Base-by-base conservation (phyloP, 371 early-diverging fungal species). In the Parasitella parasitica region DNA sequence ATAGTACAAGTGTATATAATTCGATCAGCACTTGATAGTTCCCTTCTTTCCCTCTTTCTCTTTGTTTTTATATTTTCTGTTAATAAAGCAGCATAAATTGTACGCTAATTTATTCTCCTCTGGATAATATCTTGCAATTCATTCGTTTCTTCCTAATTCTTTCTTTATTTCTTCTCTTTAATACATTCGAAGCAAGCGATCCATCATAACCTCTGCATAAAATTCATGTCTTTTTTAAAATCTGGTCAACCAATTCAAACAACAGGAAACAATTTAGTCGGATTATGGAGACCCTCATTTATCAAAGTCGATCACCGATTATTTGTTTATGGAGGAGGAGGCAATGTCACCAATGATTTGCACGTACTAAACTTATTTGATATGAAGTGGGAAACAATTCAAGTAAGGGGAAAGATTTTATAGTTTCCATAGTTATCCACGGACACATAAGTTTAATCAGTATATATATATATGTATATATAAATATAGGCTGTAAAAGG, bases 231-330 rank as follows among this genome's bases (percentile, higher is more conserved):
- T 43, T 50, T 66, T 26, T 57, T 72, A 27, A 75, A 78, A 70
- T 71, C 77, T 60, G 82, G 78, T 46, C 77, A 78, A 57, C 78
- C 85, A 27, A 63, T 76, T 54, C 72, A 72, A 54, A 87, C 87
- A 16, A 80, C 81, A 9, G 86, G 86, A 26, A 76, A 83, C 57
- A 87, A 84, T 57, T 70, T 87, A 20, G 85, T 85, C 11, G 87
- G 87, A 26, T 69, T 87, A 24, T 87, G 87, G 87, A 72, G 86
- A 38, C 86, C 86, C 2, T 84, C 86, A 5, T 85, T 87, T 67
- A 84, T 85, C 13, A 80, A 83, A 54, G 86, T 84, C 34, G 80
- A 82, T 53, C 75, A 84, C 52, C 78, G 80, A 54, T 70, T 87
- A 18, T 87, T 81, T 59, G 77, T 84, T 22, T 84, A 78, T 72